These are phyloP conservation scores for Metarhizium anisopliae DNA, from an alignment of 2,329 filamentous ascomycete genomes.

Conservation along the genomic window DNA sequence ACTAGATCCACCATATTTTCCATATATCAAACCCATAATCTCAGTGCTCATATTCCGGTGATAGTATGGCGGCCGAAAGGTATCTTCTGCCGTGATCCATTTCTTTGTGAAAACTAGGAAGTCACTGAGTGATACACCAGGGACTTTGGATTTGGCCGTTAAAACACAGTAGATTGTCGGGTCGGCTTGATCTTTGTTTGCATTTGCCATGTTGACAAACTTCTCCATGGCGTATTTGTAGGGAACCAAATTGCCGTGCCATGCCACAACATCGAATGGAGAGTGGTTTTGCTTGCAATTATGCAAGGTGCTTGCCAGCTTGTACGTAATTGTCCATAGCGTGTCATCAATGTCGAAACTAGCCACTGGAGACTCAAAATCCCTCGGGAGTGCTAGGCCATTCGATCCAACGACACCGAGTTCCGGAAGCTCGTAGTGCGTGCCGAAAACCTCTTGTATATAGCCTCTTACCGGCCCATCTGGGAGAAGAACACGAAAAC, in stretches of 20 bases:
- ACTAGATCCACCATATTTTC: slow-evolving; percentile 21
- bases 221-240: slow-evolving; percentile 49
- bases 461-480: slow-evolving; percentile 56
- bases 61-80: slow-evolving; percentile 58
- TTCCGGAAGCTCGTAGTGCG: slow-evolving; percentile 56
- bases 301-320: slow-evolving; percentile 54
- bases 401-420: slow-evolving; percentile 59
- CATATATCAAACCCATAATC: slow-evolving; percentile 43
- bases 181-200: slow-evolving; percentile 56
- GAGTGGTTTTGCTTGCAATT: slow-evolving; percentile 52
- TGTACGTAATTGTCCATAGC: slow-evolving; percentile 50
- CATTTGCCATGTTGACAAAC: slow-evolving; percentile 48
- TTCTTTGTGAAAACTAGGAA: slow-evolving; percentile 60
- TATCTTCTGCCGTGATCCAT: slow-evolving; percentile 53
- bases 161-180: slow-evolving; percentile 58
- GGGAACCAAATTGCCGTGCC: slow-evolving; percentile 61
- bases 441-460: slow-evolving; percentile 57
- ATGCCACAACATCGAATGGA: slow-evolving; percentile 63
- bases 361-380: slow-evolving; percentile 56
- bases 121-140: slow-evolving; percentile 48
- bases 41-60: slow-evolving; percentile 52
- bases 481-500: slow-evolving; percentile 24
- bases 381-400: slow-evolving; percentile 54
- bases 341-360: slow-evolving; percentile 46
- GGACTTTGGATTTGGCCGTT: slow-evolving; percentile 45